phyloP scores from a whole-genome alignment of 2,329 filamentous ascomycete species.

The Hypocrella siamensis region DNA sequence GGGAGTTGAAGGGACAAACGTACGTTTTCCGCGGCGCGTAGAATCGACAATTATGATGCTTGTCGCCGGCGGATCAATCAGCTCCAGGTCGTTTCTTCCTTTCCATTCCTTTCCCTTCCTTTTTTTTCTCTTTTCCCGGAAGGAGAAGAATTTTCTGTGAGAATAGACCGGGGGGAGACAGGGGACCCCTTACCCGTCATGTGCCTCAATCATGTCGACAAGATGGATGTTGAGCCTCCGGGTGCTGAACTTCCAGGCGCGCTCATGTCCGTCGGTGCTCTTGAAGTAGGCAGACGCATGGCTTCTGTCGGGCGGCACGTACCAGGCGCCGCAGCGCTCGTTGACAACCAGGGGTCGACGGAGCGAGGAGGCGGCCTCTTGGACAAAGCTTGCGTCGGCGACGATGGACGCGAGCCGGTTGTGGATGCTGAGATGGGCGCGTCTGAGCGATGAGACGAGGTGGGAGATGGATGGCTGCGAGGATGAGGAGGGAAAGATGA shows the following conservation, averaged over 20 bases:
- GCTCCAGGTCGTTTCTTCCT: too few species aligned
- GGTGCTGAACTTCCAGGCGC: constrained; percentile 81
- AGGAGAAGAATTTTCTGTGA: not conserved
- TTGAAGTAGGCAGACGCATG: constrained; percentile 82
- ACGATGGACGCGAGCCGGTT: constrained; percentile 74
- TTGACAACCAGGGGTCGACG: constrained; percentile 72
- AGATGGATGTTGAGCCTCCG: constrained; percentile 75
- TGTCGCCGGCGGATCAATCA: not conserved
- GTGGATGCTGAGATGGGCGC: constrained; percentile 58
- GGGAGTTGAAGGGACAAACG: constrained; percentile 11
- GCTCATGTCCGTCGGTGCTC: constrained; percentile 86
- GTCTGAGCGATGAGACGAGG: constrained; percentile 56
- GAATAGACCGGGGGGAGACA: not conserved
- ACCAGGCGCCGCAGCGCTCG: constrained; percentile 94
- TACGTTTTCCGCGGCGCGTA: constrained; percentile 76
- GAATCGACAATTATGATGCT: constrained; percentile 81
- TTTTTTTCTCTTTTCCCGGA: too few species aligned
- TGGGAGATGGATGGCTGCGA: constrained; percentile 48
- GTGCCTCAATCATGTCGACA: constrained; percentile 46
- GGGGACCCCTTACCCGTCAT: constrained; percentile 43
- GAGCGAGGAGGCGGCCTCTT: constrained; percentile 37
- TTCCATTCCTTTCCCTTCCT: too few species aligned
- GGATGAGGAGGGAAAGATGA: constrained; percentile 29
- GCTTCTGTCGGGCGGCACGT: constrained; percentile 53
- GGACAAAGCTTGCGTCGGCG: constrained; percentile 61